Evolutionary conservation across 129 eudicot genomes (phyloP).

Genomic region (Pittosporum tobira): DNA sequence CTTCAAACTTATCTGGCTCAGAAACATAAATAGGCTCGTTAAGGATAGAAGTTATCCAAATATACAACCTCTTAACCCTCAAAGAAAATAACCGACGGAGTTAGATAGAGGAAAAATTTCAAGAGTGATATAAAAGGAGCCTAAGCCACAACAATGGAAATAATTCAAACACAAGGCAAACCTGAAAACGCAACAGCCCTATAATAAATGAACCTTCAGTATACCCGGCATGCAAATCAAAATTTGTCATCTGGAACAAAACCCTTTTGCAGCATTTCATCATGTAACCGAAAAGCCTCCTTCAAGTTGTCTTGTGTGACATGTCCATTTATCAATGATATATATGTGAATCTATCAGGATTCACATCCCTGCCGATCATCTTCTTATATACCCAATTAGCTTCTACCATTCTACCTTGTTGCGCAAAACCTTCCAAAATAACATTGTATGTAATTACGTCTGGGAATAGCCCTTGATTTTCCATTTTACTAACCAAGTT

Average conservation of each 20-base stretch:
- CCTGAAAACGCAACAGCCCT: neutral
- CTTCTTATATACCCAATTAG: constrained; percentile 39
- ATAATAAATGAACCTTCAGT: neutral
- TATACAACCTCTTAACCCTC: neutral
- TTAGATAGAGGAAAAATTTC: neutral
- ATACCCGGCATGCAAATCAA: constrained; percentile 11
- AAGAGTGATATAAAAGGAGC: neutral
- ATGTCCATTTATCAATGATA: constrained; percentile 65
- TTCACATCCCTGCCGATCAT: constrained; percentile 47
- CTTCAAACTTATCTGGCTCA: neutral
- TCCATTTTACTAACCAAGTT: constrained; percentile 55
- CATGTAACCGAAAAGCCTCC: constrained; percentile 72
- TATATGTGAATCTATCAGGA: constrained; percentile 59
- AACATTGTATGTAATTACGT: constrained; percentile 60
- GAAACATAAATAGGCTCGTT: neutral
- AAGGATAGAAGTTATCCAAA: neutral
- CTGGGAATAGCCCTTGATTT: constrained; percentile 44
- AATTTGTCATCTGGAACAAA: constrained; percentile 76
- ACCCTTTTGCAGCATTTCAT: constrained; percentile 65
- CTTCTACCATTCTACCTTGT: constrained; percentile 63
- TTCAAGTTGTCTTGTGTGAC: constrained; percentile 63
- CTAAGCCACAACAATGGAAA: neutral
- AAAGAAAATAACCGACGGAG: neutral
- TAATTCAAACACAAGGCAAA: neutral
- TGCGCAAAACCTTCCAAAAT: constrained; percentile 62